Evolutionary conservation across 352 stramenopile genomes (phyloP).

Genomic region (Thalassiosira hispida): DNA sequence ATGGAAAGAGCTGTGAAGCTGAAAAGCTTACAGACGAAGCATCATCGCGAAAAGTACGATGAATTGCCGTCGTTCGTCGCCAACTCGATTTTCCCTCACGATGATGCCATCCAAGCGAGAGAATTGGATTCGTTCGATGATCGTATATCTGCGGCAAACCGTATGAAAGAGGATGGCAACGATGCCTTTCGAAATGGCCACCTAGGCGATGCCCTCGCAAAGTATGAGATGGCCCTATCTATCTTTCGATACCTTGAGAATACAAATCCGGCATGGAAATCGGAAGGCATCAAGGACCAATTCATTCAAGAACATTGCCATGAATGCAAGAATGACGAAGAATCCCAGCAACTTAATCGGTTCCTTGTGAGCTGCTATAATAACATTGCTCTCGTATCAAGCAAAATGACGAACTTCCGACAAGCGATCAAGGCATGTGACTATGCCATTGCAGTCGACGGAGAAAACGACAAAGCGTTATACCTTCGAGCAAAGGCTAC

Average conservation of each 20-base stretch:
- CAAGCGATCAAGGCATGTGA: constrained; percentile 52
- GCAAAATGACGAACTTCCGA: constrained; percentile 40
- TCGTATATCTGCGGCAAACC: constrained; percentile 29
- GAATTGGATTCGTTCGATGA: constrained; percentile 30
- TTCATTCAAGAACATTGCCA: constrained; percentile 32
- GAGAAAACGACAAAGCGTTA: constrained; percentile 45
- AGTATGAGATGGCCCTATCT: constrained; percentile 50
- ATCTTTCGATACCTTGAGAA: constrained; percentile 57
- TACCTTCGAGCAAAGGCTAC: constrained; percentile 44
- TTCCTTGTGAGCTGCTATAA: constrained; percentile 53
- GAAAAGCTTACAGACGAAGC: constrained; percentile 30
- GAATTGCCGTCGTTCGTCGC: constrained; percentile 46
- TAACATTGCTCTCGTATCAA: constrained; percentile 57
- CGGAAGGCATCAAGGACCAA: constrained; percentile 52
- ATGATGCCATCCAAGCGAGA: constrained; percentile 41
- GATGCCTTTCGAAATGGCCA: constrained; percentile 29
- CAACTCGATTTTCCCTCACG: constrained; percentile 47
- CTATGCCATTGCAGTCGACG: constrained; percentile 41
- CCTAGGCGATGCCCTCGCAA: constrained; percentile 33
- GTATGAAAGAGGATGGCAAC: constrained; percentile 58
- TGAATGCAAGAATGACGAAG: constrained; percentile 27
- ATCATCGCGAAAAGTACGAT: constrained; percentile 46
- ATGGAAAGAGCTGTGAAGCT: constrained; percentile 65
- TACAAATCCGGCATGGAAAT: constrained; percentile 40
- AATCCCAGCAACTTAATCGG: constrained; percentile 31